Percentiles rank a stretch among this genome's conserved stretches.
phyloP scores from a whole-genome alignment of 192 early-diverging fungal genomes.

The Borealophlyctis nickersoniae region DNA sequence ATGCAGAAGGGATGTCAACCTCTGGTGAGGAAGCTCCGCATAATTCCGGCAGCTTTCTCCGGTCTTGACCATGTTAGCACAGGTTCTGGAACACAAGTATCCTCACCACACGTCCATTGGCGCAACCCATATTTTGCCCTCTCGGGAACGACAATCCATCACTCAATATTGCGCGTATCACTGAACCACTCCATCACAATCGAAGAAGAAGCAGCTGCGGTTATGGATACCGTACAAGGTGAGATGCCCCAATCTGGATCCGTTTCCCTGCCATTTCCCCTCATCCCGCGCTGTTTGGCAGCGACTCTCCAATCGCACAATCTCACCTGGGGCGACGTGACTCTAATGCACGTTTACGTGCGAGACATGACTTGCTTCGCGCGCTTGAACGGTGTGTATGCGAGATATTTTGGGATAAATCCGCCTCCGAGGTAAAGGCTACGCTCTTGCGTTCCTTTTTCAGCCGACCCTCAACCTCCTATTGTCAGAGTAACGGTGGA shows the following conservation, averaged over 20 bases:
- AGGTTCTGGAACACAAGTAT: no score
- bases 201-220: slow-evolving; percentile 14
- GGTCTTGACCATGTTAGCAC: no score
- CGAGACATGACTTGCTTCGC: slow-evolving; percentile 65
- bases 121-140: slow-evolving; percentile 19
- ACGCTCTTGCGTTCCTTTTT: background rate
- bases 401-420: slow-evolving; percentile 65
- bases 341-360: slow-evolving; percentile 66
- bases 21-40: no score
- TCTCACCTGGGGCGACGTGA: slow-evolving; percentile 55
- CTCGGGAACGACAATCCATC: slow-evolving; percentile 13
- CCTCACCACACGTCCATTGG: no score
- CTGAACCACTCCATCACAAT: background rate
- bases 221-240: slow-evolving; percentile 30
- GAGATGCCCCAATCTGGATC: background rate
- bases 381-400: slow-evolving; percentile 62
- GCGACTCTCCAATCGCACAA: slow-evolving; percentile 36
- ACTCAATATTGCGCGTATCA: no score
- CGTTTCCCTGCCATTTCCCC: slow-evolving; percentile 2
- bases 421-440: slow-evolving; percentile 64
- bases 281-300: slow-evolving; percentile 8
- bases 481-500: slow-evolving; percentile 60
- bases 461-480: slow-evolving; percentile 5
- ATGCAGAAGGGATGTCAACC: background rate
- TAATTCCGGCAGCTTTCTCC: no score